These are phyloP conservation scores for Gentiana dahurica DNA, from an alignment of 257 asterid genomes.

Conservation along the genomic window DNA sequence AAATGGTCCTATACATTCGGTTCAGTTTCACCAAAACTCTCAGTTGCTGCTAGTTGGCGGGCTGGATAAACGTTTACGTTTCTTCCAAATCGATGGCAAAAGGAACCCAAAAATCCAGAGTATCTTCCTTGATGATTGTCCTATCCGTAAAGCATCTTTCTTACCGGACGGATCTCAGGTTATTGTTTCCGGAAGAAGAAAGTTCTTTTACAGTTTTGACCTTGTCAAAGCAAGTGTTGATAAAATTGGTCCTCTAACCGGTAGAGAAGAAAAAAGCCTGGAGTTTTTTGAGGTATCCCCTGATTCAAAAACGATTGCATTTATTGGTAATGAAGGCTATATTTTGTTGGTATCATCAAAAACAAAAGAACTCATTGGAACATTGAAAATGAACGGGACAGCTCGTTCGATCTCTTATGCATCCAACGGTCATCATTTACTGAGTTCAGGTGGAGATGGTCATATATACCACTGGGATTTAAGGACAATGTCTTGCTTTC, in stretches of 20 bases:
- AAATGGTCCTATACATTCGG: constrained; percentile 56
- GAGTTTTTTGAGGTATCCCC: constrained; percentile 90
- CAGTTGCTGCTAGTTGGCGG: constrained; percentile 93
- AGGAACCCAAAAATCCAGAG: constrained; percentile 67
- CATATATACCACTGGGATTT: constrained; percentile 83
- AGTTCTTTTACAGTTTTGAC: constrained; percentile 74
- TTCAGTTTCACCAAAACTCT: constrained; percentile 75
- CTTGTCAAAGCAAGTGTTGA: constrained; percentile 62
- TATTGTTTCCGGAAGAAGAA: constrained; percentile 74
- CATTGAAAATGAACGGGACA: constrained; percentile 87
- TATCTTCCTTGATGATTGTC: constrained; percentile 77
- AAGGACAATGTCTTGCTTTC: constrained; percentile 69
- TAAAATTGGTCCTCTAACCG: constrained; percentile 66
- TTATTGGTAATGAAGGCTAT: constrained; percentile 83
- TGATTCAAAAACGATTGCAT: constrained; percentile 75
- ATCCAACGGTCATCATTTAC: constrained; percentile 51
- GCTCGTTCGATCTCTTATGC: constrained; percentile 70
- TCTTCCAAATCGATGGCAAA: constrained; percentile 88
- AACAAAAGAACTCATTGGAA: constrained; percentile 77
- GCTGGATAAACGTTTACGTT: constrained; percentile 54
- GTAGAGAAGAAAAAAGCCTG: constrained; percentile 95
- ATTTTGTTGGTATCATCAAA: constrained; percentile 69
- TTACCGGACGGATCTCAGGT: constrained; percentile 86
- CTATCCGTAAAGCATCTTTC: constrained; percentile 72
- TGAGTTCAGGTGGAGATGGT: constrained; percentile 89